Evolutionary conservation across 352 stramenopile species (phyloP).

Genomic region (Phytophthora nicotianae): DNA sequence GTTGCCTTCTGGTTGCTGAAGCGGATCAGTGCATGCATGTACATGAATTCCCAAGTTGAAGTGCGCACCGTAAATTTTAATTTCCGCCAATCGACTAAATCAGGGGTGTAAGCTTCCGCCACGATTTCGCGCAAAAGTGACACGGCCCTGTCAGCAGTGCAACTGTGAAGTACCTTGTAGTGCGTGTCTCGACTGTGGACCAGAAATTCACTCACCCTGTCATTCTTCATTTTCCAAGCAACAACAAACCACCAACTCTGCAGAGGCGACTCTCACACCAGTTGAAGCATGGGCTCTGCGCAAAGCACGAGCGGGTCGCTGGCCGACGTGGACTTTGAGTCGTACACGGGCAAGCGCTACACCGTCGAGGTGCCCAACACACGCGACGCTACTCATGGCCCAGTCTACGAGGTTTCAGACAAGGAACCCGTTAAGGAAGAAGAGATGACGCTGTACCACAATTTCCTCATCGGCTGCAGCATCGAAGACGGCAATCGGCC

Average conservation of each 20-base stretch:
- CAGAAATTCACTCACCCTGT: neutral
- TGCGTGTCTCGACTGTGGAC: slow-evolving; percentile 7
- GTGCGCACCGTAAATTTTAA: slow-evolving; percentile 1
- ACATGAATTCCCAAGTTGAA: slow-evolving; percentile 6
- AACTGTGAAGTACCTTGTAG: slow-evolving; percentile 5
- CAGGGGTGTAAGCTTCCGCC: neutral
- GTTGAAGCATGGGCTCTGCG: slow-evolving; percentile 41
- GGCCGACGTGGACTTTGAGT: slow-evolving; percentile 51
- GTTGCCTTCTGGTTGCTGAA: too few species aligned
- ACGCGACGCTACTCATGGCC: slow-evolving; percentile 26
- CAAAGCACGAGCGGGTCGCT: slow-evolving; percentile 40
- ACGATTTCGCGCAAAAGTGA: slow-evolving; percentile 6
- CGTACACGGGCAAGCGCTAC: slow-evolving; percentile 33
- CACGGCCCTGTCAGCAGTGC: too few species aligned
- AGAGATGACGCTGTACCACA: slow-evolving; percentile 39
- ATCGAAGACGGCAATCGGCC: slow-evolving; percentile 25
- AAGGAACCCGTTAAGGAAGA: slow-evolving; percentile 19
- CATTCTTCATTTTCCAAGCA: slow-evolving; percentile 14
- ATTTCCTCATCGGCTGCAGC: slow-evolving; percentile 32
- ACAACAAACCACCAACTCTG: neutral
- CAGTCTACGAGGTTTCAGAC: slow-evolving; percentile 24
- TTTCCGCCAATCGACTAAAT: slow-evolving; percentile 4
- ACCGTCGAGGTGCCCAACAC: slow-evolving; percentile 32
- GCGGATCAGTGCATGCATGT: too few species aligned
- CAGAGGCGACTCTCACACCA: neutral